Evolutionary conservation across 2,329 filamentous ascomycete genomes (phyloP).

Genomic region (Sclerotinia subarctica): DNA sequence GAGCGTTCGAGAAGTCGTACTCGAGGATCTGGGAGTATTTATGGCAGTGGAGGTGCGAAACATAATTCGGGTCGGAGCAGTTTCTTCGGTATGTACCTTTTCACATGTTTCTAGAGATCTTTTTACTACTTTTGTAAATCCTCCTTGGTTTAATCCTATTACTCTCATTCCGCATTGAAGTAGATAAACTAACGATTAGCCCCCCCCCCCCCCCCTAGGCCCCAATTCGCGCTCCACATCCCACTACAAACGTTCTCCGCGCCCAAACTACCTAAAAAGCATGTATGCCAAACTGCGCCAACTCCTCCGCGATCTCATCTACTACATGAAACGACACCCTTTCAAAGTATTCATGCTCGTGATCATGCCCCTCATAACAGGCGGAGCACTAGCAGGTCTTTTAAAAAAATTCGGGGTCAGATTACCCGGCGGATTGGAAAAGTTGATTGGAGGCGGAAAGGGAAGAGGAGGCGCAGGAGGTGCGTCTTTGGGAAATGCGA

Average conservation of each 20-base stretch:
- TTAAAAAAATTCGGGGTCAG: constrained; percentile 76
- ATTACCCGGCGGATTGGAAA: constrained; percentile 62
- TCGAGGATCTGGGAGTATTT: constrained; percentile 40
- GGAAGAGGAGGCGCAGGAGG: not conserved
- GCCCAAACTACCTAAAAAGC: constrained; percentile 72
- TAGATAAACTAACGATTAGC: not conserved
- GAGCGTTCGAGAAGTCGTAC: constrained; percentile 35
- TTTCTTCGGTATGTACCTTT: constrained; percentile 36
- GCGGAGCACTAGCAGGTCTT: constrained; percentile 75
- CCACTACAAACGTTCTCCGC: constrained; percentile 78
- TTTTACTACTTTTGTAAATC: not conserved
- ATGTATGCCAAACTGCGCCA: constrained; percentile 73
- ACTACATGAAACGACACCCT: constrained; percentile 80
- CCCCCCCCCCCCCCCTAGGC: not conserved
- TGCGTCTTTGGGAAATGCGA: not conserved
- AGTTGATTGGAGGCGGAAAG: constrained; percentile 48
- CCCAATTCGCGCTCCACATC: constrained; percentile 38
- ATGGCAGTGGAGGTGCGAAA: constrained; percentile 42
- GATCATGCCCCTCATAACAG: constrained; percentile 81
- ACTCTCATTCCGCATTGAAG: not conserved
- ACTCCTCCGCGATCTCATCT: constrained; percentile 74
- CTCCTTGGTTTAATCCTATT: not conserved
- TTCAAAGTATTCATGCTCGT: constrained; percentile 84
- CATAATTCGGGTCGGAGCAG: constrained; percentile 45
- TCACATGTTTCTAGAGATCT: not conserved